Base-by-base conservation (phyloP, 2,329 filamentous ascomycete species). In the Fonsecaea multimorphosa region DNA sequence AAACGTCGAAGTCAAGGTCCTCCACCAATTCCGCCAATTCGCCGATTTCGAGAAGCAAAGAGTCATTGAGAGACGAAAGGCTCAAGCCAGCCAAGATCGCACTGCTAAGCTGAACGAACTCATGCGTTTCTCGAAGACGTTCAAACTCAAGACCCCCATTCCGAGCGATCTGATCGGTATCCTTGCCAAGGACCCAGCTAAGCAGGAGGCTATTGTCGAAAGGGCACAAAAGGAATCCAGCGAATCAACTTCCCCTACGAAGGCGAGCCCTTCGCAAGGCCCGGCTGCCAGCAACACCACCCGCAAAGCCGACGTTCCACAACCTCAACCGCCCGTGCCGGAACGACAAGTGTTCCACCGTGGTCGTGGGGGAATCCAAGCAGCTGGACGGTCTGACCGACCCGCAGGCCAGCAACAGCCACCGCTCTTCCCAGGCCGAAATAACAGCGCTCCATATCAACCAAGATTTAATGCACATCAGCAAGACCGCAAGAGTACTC, bases 81-180 rank as follows among this genome's bases (percentile, higher is more conserved):
- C 81, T 53, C 82, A 85, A 69, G 83, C 81, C 22, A 82, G 83
- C 19, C 83, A 88, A 65, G 95, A 98, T 76, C 96, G 96, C 76
- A 92, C 93, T 71, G 88, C 95, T 70, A 97, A 96, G 78, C 79
- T 99, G 68, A 96, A 92, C 66, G 95, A 99, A 79, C 81, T 99
- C 64, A 96, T 95, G 83, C 97, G 94, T 75, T 99, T 99, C 78
- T 92, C 95, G 0, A 87, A 89, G 72, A 95, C 87, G 75, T 99
- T 99, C 84, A 98, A 98, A 80, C 86, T 99, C 19, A 90, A 91
- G 57, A 97, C 94, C 2, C 93, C 93, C 5, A 93, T 99, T 11
- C 95, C 95, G 1, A 89, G 87, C 58, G 95, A 99, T 77, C 81
- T 99, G 38, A 93, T 99, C 31, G 90, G 92, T 1, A 99, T 99